A percentile compares a stretch with the other conserved stretches of the same genome.
phyloP scores from a whole-genome alignment of 1,284 basidiomycete genomes.

The Hymenochaete sp. region DNA sequence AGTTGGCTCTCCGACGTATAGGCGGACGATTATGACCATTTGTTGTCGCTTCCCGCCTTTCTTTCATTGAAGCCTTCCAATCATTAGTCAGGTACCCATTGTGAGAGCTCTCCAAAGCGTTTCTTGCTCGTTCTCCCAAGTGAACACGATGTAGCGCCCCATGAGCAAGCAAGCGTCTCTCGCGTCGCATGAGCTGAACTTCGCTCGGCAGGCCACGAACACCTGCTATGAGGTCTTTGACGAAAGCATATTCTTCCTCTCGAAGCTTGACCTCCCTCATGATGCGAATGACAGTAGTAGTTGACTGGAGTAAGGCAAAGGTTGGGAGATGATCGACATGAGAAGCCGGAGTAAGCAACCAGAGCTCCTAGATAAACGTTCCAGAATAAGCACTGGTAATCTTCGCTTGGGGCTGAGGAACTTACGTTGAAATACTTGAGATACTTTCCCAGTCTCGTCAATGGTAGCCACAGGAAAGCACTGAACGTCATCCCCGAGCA shows the following conservation, averaged over 20 bases:
- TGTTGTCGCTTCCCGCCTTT: not conserved
- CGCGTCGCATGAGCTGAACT: constrained; percentile 51
- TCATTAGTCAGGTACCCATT: too few species aligned
- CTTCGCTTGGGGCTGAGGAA: constrained; percentile 1
- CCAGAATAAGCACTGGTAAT: constrained; percentile 23
- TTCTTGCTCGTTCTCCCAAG: constrained; percentile 6
- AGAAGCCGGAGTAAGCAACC: constrained; percentile 55
- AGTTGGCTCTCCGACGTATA: constrained; percentile 13
- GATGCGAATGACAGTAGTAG: constrained; percentile 60
- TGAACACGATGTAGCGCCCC: constrained; percentile 37
- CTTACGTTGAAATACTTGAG: constrained; percentile 68
- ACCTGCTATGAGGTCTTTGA: constrained; percentile 51
- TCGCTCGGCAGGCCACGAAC: constrained; percentile 51
- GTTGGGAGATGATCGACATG: constrained; percentile 65
- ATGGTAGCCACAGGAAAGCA: constrained; percentile 65
- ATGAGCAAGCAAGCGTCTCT: constrained; percentile 63
- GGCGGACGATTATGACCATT: too few species aligned
- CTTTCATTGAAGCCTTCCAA: not conserved
- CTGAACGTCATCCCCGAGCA: constrained; percentile 57
- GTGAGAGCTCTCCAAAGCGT: constrained; percentile 4
- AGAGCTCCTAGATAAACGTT: constrained; percentile 41
- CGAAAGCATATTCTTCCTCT: constrained; percentile 73
- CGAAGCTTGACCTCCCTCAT: constrained; percentile 76
- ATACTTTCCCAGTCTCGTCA: constrained; percentile 65
- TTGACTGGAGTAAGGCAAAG: constrained; percentile 56